Conservation (phyloP, 139 green algal species). For the Raphidocelis subcapitata region DNA sequence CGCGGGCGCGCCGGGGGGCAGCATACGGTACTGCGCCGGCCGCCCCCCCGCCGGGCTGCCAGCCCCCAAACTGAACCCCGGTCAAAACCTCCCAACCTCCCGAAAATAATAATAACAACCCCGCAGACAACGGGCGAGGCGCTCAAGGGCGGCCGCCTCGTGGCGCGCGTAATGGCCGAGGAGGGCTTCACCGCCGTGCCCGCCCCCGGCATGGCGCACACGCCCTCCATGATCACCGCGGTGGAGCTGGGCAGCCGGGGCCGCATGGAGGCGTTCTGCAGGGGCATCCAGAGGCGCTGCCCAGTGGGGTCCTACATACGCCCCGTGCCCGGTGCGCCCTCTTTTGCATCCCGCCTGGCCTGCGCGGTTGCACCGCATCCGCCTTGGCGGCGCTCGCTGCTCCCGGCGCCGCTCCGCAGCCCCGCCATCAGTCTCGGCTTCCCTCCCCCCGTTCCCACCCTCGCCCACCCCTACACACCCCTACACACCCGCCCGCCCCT, state of each 20-base stretch:
- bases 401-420: not conserved
- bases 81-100: too few relatives aligned
- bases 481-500: too few relatives aligned
- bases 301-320: slow-evolving; percentile 89
- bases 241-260: slow-evolving; percentile 69
- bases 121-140: slow-evolving; percentile 91
- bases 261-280: slow-evolving; percentile 84
- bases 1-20: not conserved
- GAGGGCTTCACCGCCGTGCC: slow-evolving; percentile 64
- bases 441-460: too few relatives aligned
- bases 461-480: too few relatives aligned
- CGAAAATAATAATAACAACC: too few relatives aligned
- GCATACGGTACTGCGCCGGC: too few relatives aligned
- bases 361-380: not conserved
- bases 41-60: slow-evolving; percentile 56
- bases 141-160: slow-evolving; percentile 88
- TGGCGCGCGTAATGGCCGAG: slow-evolving; percentile 62
- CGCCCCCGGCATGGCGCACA: slow-evolving; percentile 19
- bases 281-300: slow-evolving; percentile 74
- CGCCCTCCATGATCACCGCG: slow-evolving; percentile 85
- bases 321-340: slow-evolving; percentile 68
- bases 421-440: too few relatives aligned
- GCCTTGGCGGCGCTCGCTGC: not conserved
- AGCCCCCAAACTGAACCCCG: too few relatives aligned
- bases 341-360: not conserved